These are phyloP conservation scores for Aspergillus indologenus DNA, from an alignment of 495 filamentous ascomycete genomes.

Conservation along the genomic window DNA sequence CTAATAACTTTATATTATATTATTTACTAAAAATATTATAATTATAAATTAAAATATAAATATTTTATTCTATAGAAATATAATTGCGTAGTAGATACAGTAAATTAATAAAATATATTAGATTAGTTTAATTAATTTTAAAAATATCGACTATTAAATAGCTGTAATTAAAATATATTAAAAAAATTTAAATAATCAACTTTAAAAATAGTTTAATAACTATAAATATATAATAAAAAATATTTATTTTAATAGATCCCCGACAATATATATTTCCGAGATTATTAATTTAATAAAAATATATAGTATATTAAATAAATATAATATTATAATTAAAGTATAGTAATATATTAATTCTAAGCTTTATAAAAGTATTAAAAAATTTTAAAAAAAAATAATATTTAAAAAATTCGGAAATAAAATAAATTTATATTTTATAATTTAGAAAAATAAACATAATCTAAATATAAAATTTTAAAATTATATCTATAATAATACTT, in stretches of 20 bases:
- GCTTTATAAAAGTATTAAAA: neutral
- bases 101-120: neutral
- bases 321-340: too few relatives aligned
- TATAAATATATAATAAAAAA: neutral
- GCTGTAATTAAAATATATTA: neutral
- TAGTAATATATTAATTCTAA: neutral
- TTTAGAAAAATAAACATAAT: too few relatives aligned
- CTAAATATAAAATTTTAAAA: constrained; percentile 2
- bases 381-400: neutral
- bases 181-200: neutral
- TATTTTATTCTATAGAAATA: too few relatives aligned
- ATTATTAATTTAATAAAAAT: neutral
- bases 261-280: neutral
- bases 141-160: neutral
- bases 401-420: constrained; percentile 1
- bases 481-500: too few relatives aligned
- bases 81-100: neutral
- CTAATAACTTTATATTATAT: too few relatives aligned
- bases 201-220: too few relatives aligned
- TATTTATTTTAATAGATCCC: neutral
- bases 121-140: neutral
- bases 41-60: neutral
- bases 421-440: constrained; percentile 1
- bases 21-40: too few relatives aligned
- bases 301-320: too few relatives aligned